These are phyloP conservation scores for Fusarium buharicum DNA, from an alignment of 2,329 filamentous ascomycete genomes.

Conservation along the genomic window DNA sequence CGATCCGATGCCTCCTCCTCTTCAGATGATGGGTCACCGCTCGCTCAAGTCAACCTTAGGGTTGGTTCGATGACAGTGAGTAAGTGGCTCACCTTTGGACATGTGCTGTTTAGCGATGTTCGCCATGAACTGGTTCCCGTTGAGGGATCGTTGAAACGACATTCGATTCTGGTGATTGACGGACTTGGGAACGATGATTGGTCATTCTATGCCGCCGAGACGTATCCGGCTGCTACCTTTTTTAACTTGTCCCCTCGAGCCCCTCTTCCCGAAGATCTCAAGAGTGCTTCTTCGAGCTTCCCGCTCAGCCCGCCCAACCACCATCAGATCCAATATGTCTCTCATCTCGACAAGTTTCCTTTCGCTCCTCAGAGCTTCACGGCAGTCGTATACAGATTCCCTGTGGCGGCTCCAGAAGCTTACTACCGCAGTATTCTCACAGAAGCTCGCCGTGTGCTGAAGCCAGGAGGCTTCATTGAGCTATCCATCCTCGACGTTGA, in stretches of 20 bases:
- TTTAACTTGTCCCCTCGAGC: constrained; percentile 77
- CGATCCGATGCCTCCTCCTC: constrained; percentile 59
- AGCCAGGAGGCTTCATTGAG: constrained; percentile 83
- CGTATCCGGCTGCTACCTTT: constrained; percentile 78
- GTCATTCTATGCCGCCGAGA: constrained; percentile 87
- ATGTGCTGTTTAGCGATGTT: constrained; percentile 83
- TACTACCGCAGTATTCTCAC: constrained; percentile 77
- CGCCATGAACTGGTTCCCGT: constrained; percentile 72
- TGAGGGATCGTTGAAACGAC: constrained; percentile 55
- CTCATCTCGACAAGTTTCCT: constrained; percentile 73
- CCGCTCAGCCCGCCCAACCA: constrained; percentile 74
- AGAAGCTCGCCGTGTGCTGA: constrained; percentile 80
- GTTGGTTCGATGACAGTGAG: constrained; percentile 85
- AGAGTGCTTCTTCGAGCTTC: constrained; percentile 57
- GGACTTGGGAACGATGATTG: constrained; percentile 88
- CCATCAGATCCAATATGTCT: constrained; percentile 76
- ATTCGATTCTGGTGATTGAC: constrained; percentile 79
- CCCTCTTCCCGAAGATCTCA: constrained; percentile 59
- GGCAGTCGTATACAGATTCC: constrained; percentile 81
- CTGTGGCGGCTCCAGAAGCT: constrained; percentile 72
- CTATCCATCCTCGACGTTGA: constrained; percentile 81
- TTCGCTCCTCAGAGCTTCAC: constrained; percentile 81
- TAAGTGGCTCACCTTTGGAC: constrained; percentile 88
- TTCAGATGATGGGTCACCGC: constrained; percentile 68
- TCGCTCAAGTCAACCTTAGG: constrained; percentile 78